A percentile compares a stretch with the other conserved stretches of the same genome.
Evolutionary conservation across 2,329 filamentous ascomycete species (phyloP).

Genomic region (Gremmenia infestans): DNA sequence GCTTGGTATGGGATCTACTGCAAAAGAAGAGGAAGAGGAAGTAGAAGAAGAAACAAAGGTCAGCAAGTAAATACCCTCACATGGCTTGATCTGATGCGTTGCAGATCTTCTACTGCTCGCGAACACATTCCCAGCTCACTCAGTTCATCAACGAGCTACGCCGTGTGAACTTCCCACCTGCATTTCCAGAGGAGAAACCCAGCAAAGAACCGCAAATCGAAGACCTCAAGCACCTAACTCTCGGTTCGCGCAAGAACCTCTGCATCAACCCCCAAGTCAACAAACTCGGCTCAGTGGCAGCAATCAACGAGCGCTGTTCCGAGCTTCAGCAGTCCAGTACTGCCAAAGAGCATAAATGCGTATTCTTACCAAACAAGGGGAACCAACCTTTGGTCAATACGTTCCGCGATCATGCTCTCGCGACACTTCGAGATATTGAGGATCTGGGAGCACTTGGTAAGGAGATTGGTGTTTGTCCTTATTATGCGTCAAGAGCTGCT

Average conservation of each 20-base stretch:
- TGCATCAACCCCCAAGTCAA: slow-evolving; percentile 87
- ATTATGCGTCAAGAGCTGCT: slow-evolving; percentile 86
- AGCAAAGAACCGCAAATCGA: slow-evolving; percentile 38
- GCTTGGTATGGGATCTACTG: slow-evolving; percentile 35
- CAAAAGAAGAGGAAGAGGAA: slow-evolving; percentile 43
- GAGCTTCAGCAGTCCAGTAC: slow-evolving; percentile 75
- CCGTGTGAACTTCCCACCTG: slow-evolving; percentile 57
- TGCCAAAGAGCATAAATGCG: slow-evolving; percentile 63
- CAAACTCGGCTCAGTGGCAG: slow-evolving; percentile 62
- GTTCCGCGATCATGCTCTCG: slow-evolving; percentile 80
- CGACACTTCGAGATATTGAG: slow-evolving; percentile 87
- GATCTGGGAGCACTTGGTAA: slow-evolving; percentile 77
- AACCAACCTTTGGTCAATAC: slow-evolving; percentile 66
- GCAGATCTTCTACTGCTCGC: slow-evolving; percentile 64
- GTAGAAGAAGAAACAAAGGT: slow-evolving; percentile 52
- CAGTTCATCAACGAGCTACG: slow-evolving; percentile 66
- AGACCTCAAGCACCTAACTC: slow-evolving; percentile 59
- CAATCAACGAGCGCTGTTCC: slow-evolving; percentile 89
- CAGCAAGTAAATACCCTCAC: neutral
- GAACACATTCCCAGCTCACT: slow-evolving; percentile 68
- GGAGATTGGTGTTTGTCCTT: slow-evolving; percentile 79
- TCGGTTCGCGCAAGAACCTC: slow-evolving; percentile 64
- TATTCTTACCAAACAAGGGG: slow-evolving; percentile 73
- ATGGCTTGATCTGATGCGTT: slow-evolving; percentile 7
- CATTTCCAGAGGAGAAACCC: slow-evolving; percentile 38